These are phyloP conservation scores for Ceratonia siliqua DNA, from an alignment of 306 rosid genomes.

Conservation along the genomic window DNA sequence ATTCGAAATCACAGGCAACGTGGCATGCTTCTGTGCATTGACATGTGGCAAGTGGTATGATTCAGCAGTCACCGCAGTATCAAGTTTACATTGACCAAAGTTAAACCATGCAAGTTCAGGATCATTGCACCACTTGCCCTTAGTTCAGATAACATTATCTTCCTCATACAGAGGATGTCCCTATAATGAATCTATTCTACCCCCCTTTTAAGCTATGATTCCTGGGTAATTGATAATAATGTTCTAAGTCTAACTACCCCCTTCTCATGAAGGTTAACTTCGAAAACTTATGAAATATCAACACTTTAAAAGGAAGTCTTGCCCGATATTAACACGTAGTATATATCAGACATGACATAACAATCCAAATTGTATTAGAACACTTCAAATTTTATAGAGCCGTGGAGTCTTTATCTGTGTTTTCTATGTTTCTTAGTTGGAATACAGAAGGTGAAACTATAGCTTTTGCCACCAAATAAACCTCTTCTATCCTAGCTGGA, in stretches of 20 bases:
- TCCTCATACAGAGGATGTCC: not conserved
- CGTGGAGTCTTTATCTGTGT: no score
- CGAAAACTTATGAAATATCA: no score
- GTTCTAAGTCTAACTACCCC: not conserved
- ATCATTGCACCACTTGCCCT: conserved; percentile 1
- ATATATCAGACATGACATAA: no score
- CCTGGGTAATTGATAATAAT: not conserved
- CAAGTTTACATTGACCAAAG: not conserved
- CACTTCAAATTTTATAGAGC: no score
- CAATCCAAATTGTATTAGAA: no score
- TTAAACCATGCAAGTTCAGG: not conserved
- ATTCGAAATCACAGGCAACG: conserved; percentile 14
- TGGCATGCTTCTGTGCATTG: not conserved
- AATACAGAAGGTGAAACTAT: no score
- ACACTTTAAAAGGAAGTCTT: no score
- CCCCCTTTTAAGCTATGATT: not conserved
- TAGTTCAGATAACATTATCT: not conserved
- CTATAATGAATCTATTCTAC: not conserved
- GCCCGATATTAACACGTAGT: no score
- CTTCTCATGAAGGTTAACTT: not conserved
- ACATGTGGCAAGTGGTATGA: not conserved
- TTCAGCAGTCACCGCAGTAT: not conserved
- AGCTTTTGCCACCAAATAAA: no score
- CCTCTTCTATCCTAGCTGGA: not conserved
- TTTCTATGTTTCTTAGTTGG: no score